phyloP scores from a whole-genome alignment of 805 yeast species.

The Hanseniaspora occidentalis region DNA sequence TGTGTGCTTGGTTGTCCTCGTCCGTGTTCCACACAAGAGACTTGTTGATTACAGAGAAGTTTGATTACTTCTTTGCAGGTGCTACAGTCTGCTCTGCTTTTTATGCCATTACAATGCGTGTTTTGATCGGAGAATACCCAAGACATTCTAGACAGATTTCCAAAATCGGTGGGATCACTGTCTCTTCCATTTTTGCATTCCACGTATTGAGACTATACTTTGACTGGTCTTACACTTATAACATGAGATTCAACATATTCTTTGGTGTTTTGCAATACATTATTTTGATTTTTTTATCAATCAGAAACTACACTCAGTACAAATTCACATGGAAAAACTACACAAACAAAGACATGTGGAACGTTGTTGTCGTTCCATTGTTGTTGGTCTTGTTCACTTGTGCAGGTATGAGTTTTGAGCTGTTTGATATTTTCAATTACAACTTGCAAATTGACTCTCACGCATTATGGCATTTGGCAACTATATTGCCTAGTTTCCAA shows the following conservation, averaged over 20 bases:
- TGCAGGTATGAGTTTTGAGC: slow-evolving; percentile 76
- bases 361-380: slow-evolving; percentile 34
- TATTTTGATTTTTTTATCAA: slow-evolving; percentile 21
- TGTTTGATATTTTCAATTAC: slow-evolving; percentile 78
- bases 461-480: slow-evolving; percentile 84
- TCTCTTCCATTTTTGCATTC: slow-evolving; percentile 34
- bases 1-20: slow-evolving; percentile 82
- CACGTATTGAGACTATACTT: slow-evolving; percentile 56
- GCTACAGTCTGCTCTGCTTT: slow-evolving; percentile 73
- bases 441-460: slow-evolving; percentile 74
- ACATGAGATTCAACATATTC: slow-evolving; percentile 78
- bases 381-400: slow-evolving; percentile 39
- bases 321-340: slow-evolving; percentile 6
- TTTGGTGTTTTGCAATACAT: slow-evolving; percentile 69
- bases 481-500: slow-evolving; percentile 66
- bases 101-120: slow-evolving; percentile 51
- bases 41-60: slow-evolving; percentile 59
- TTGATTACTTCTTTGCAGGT: slow-evolving; percentile 91
- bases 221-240: slow-evolving; percentile 86
- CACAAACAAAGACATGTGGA: slow-evolving; percentile 7
- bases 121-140: slow-evolving; percentile 37
- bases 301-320: slow-evolving; percentile 20
- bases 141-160: slow-evolving; percentile 6
- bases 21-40: slow-evolving; percentile 85
- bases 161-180: neutral